Conservation (phyloP, 768 basidiomycete species). For the Tricholoma sp. region DNA sequence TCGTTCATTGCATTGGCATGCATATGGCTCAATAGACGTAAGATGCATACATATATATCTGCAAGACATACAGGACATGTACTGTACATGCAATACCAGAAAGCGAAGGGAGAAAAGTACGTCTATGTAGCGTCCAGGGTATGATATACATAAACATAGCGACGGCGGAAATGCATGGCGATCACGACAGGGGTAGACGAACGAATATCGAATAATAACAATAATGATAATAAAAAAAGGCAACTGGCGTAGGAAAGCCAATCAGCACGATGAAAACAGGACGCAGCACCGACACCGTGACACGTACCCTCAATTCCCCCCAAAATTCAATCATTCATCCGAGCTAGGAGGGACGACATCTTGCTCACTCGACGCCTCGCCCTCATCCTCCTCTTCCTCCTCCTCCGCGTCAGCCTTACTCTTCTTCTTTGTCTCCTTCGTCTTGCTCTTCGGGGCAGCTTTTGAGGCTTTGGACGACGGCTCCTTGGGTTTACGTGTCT, state of each 20-base stretch:
- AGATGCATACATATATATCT: no score
- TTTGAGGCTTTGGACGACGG: conserved; percentile 25
- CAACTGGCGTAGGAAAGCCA: background rate
- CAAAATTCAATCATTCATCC: background rate
- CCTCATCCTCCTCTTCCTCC: conserved; percentile 11
- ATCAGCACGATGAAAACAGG: background rate
- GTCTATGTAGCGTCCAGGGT: no score
- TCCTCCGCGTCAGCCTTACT: conserved; percentile 12
- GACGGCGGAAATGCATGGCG: no score
- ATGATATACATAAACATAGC: no score
- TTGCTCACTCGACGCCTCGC: conserved; percentile 3
- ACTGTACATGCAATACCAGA: no score
- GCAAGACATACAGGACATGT: no score
- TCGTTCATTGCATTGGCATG: no score
- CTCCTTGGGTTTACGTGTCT: conserved; percentile 40
- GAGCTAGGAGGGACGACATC: background rate
- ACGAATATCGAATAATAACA: no score
- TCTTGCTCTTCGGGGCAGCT: conserved; percentile 7
- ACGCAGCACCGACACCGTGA: background rate
- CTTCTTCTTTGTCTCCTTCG: no score
- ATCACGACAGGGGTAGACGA: no score
- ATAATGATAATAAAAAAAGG: background rate
- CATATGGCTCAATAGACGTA: no score
- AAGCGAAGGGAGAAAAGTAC: no score
- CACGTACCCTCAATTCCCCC: background rate